Evolutionary conservation across 164 flowering plant species (phyloP), one percentile per base, ranked within the genome.

Genomic region (Chimonanthus salicifolius): DNA sequence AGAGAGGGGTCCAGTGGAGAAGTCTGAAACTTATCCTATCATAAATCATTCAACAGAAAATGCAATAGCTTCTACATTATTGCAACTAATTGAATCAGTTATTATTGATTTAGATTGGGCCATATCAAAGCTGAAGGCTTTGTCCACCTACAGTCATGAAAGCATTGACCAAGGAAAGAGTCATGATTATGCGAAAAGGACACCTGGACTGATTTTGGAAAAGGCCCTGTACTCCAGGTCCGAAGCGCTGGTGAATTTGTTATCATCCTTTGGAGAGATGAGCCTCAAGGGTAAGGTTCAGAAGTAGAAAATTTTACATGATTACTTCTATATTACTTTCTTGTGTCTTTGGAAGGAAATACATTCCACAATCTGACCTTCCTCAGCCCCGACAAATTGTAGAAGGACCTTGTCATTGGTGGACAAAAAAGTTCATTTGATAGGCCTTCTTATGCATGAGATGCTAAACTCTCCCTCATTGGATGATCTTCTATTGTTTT

Each of bases 251-350:
- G 91, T 88, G 66, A 83, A 79, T 75, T 79, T 90, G 18, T 62
- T 91, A 66, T 86, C 98, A 43, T 83, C 67, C 70, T 94, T 94
- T 79, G 88, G 83, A 13, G 72, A 76, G 60, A 94, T 89, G 92
- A 85, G 64, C 77, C 85, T 94, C 9, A 90, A 87, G 72, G 94
- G 97, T 91, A 82, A 66, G 84, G n/a, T 67, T 71, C 44, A 49
- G 6, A 3, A 47, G 44, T 33, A 33, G 33, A 7, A 47, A 46
- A 5, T 47, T 21, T 7, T 11, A n/a, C 6, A 64, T 18, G 3
- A n/a, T 58, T 5, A 6, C 6, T 46, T 54, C 3, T 8, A 21
- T 13, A 63, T 33, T 50, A 43, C 21, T 51, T 69, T 48, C 11
- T 65, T 54, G 60, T 54, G 16, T 54, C n/a, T n/a, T 54, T 54